Evolutionary conservation across 805 yeast species (phyloP).

Genomic region (Candida coleopterorum): DNA sequence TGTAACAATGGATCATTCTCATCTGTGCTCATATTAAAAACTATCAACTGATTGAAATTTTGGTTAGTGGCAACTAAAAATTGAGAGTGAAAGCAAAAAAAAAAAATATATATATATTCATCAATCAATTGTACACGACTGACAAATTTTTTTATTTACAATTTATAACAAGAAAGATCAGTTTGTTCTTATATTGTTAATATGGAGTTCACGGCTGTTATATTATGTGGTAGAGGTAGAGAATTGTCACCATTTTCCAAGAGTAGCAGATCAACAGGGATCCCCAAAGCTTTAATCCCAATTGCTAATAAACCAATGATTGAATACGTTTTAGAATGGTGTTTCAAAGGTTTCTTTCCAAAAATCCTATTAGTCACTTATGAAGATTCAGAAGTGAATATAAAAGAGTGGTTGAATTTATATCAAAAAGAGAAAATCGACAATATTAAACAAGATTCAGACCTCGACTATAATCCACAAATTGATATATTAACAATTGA

Average conservation of each 20-base stretch:
- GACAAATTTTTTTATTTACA: conserved; percentile 1
- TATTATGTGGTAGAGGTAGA: conserved; percentile 83
- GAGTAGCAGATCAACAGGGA: conserved; percentile 50
- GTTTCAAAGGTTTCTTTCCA: conserved; percentile 77
- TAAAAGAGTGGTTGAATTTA: conserved; percentile 29
- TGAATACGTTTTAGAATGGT: conserved; percentile 87
- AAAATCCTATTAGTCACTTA: conserved; percentile 62
- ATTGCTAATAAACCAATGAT: conserved; percentile 88
- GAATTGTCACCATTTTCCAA: conserved; percentile 68
- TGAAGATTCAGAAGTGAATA: conserved; percentile 40
- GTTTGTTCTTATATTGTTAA: too few relatives aligned
- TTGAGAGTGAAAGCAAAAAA: background rate
- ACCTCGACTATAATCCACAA: conserved; percentile 7
- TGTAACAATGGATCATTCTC: conserved; percentile 76
- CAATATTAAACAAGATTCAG: conserved; percentile 11
- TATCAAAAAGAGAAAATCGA: conserved; percentile 13
- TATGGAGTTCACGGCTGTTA: conserved; percentile 91
- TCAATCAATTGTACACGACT: conserved; percentile 3
- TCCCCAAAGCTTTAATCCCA: conserved; percentile 83
- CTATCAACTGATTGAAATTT: background rate
- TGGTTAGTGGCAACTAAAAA: conserved; percentile 4
- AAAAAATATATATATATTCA: background rate
- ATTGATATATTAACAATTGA: conserved; percentile 11
- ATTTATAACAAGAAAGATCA: too few relatives aligned
- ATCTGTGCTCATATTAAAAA: conserved; percentile 40